These are phyloP conservation scores for Lyophyllum decastes DNA, from an alignment of 768 basidiomycete genomes.

Conservation along the genomic window DNA sequence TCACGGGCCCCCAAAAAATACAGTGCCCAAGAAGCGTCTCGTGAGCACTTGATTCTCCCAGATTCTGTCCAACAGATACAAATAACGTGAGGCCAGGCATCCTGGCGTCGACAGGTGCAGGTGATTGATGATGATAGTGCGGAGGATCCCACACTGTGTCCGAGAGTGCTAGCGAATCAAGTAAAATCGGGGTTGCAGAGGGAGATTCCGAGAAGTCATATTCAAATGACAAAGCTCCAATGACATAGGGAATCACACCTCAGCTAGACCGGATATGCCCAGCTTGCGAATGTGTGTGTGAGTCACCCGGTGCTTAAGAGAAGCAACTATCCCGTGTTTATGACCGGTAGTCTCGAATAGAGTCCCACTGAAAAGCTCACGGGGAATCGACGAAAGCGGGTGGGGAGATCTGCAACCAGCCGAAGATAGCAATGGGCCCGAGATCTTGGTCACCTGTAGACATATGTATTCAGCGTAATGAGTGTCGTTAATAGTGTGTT, in stretches of 20 bases:
- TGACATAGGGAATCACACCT: neutral
- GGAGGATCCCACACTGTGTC: neutral
- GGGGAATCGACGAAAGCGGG: no score
- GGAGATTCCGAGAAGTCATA: neutral
- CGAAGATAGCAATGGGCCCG: no score
- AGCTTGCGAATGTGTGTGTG: neutral
- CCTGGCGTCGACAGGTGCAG: neutral
- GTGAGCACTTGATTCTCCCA: neutral
- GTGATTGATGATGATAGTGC: conserved; percentile 7
- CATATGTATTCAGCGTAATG: no score
- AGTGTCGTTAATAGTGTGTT: no score
- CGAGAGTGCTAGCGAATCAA: conserved; percentile 11
- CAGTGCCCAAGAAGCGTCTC: neutral
- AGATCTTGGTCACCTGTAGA: no score
- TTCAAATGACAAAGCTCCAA: neutral
- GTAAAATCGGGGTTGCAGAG: neutral
- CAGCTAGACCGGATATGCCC: neutral
- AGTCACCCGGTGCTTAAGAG: neutral
- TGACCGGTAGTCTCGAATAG: no score
- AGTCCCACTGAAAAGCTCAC: no score
- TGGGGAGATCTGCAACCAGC: no score
- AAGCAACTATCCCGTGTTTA: neutral
- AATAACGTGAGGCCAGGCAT: neutral
- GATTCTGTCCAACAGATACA: neutral
- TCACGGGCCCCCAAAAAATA: neutral